phyloP scores from a whole-genome alignment of 305 asterid genomes.

The Solanum hybrid region DNA sequence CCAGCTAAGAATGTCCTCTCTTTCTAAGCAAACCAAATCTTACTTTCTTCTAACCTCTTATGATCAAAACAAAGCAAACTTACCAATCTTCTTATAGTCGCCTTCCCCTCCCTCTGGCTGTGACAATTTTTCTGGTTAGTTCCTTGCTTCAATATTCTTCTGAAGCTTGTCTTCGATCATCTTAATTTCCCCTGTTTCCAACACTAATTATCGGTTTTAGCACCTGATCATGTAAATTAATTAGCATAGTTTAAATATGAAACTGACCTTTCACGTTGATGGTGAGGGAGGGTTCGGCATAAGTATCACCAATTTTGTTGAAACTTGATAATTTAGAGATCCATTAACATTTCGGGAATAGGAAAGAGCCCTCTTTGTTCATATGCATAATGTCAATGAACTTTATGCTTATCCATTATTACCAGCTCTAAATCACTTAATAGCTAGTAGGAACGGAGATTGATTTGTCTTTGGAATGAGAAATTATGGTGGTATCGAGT shows the following conservation, averaged over 20 bases:
- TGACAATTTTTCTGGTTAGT: not conserved
- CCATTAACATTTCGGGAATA: not conserved
- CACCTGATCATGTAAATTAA: not conserved
- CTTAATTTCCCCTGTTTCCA: not conserved
- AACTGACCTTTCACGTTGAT: not conserved
- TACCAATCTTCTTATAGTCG: not conserved
- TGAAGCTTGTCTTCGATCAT: not conserved
- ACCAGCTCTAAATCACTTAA: not conserved
- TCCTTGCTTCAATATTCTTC: not conserved
- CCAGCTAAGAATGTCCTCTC: slow-evolving; percentile 1
- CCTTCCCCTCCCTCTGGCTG: not conserved
- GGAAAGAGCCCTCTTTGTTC: not conserved
- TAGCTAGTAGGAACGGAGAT: not conserved
- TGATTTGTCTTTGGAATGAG: not conserved
- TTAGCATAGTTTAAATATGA: not conserved
- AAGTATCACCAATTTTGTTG: not conserved
- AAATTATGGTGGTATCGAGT: not conserved
- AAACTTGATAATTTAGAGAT: not conserved
- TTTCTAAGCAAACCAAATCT: not conserved
- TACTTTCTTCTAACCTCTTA: not conserved
- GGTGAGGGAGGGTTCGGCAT: not conserved
- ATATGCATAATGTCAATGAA: not conserved
- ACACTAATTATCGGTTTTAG: not conserved
- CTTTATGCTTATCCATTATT: not conserved
- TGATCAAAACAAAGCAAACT: not conserved